Base-by-base conservation (phyloP, 352 stramenopile genomes). In the Phytophthora vignae region DNA sequence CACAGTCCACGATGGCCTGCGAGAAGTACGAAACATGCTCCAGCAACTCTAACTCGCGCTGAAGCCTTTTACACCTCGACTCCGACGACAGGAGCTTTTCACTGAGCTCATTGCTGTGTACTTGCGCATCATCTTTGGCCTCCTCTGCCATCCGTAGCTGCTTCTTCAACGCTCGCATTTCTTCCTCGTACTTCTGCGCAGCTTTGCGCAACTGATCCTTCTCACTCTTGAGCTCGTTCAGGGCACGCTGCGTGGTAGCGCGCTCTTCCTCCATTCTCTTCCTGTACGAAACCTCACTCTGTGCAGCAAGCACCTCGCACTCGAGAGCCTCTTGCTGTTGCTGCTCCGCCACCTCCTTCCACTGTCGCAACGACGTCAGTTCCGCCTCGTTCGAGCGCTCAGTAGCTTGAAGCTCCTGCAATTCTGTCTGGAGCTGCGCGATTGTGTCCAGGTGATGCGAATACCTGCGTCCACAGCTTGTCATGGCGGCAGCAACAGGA, bases 11-110 rank as follows among this genome's bases (percentile, higher is more conserved):
- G 22, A 91, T 81, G 1, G 88, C 85, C 11, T 91, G 73, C 15
- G 85, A 88, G 33, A 94, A 80, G 52, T 92, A 93, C 1, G 85
- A 88, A 29, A 94, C 84, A 36, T 94, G 84, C 44, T 95, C 85
- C 49, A 96, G 78, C 42, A 95, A 77, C 56, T 84, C 66, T 1
- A 94, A 73, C 60, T 96, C 88, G 9, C 88, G 86, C 55, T 96
- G 80, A 22, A 96, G 55, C 0, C 88, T 85, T 11, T 76, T 87
- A 64, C 79, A 91, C n/a, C 84, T 87, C 2, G 87, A 81, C 50
- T 92, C 78, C 2, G 79, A 81, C 3, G 88, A 90, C 4, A 94
- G 74, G 36, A 95, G 66, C 33, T 79, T 46, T 52, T 95, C 88
- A 10, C 76, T 79, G 48, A 93, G 71, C 48, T 69, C 70, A 64